Evolutionary conservation across 164 flowering plant species (phyloP).

Genomic region (Vitis rotundifolia): DNA sequence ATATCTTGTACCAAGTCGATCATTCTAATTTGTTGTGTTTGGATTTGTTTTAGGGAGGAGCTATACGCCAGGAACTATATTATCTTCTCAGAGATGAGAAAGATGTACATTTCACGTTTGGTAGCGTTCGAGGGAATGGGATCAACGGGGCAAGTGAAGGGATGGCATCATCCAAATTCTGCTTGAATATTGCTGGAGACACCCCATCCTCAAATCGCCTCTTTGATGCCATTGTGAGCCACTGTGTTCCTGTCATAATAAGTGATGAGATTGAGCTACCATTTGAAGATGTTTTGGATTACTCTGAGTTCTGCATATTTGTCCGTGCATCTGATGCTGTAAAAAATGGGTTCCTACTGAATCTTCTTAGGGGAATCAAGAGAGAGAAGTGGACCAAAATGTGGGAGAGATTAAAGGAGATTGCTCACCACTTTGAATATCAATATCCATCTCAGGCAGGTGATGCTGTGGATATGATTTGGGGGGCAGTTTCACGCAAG

Average conservation of each 20-base stretch:
- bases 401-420: slow-evolving; percentile 72
- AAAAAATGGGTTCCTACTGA: slow-evolving; percentile 56
- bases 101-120: slow-evolving; percentile 82
- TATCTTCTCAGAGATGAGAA: slow-evolving; percentile 82
- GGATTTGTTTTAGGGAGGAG: slow-evolving; percentile 60
- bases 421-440: slow-evolving; percentile 67
- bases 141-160: slow-evolving; percentile 61
- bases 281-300: slow-evolving; percentile 80
- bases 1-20: neutral
- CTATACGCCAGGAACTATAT: slow-evolving; percentile 80
- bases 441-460: slow-evolving; percentile 71
- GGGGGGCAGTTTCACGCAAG: slow-evolving; percentile 69
- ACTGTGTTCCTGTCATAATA: slow-evolving; percentile 84
- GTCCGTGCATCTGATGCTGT: slow-evolving; percentile 70
- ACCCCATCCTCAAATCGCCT: slow-evolving; percentile 96
- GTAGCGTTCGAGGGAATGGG: slow-evolving; percentile 58
- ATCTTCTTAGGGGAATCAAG: slow-evolving; percentile 61
- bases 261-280: slow-evolving; percentile 95
- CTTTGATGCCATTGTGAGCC: slow-evolving; percentile 88
- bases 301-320: slow-evolving; percentile 73
- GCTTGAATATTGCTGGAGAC: slow-evolving; percentile 88
- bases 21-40: neutral
- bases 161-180: slow-evolving; percentile 85
- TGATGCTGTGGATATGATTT: slow-evolving; percentile 89
- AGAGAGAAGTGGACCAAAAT: slow-evolving; percentile 64